A percentile compares a stretch with the other conserved stretches of the same genome.
Conservation (phyloP, 2,329 filamentous ascomycete species). For the Chrysosporium keratinophilum region DNA sequence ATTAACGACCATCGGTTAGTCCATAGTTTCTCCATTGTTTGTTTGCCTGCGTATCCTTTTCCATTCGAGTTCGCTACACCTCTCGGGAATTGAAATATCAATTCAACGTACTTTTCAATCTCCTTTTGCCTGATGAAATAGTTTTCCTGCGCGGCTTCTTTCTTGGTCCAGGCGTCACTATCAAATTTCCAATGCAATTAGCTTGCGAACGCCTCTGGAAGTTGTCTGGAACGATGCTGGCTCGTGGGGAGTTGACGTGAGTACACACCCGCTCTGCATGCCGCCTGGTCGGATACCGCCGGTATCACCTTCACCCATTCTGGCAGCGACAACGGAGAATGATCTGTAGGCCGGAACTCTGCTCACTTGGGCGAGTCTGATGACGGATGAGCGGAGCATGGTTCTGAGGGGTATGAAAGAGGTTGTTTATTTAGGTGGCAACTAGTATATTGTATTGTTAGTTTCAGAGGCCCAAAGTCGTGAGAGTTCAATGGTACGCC, state of each 20-base stretch:
- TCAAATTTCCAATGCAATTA: constrained; percentile 9
- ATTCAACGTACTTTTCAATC: constrained; percentile 60
- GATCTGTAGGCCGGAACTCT: constrained; percentile 43
- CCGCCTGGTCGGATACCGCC: constrained; percentile 38
- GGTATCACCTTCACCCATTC: constrained; percentile 60
- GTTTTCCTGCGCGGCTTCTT: constrained; percentile 79
- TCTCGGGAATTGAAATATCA: neutral
- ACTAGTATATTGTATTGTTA: neutral
- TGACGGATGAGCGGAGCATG: constrained; percentile 59
- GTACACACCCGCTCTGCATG: constrained; percentile 29
- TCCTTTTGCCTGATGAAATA: constrained; percentile 78
- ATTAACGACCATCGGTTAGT: neutral
- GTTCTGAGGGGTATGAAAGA: constrained; percentile 20
- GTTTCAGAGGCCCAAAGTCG: neutral
- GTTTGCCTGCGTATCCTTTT: neutral
- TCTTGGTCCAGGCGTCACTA: constrained; percentile 86
- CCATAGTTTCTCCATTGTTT: neutral
- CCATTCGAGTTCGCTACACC: neutral
- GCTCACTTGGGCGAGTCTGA: constrained; percentile 49
- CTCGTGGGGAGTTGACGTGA: neutral
- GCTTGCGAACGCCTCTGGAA: neutral
- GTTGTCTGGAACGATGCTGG: neutral
- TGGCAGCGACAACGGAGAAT: constrained; percentile 54
- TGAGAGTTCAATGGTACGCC: neutral
- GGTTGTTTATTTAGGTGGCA: constrained; percentile 1